A percentile compares a stretch with the other conserved stretches of the same genome.
phyloP scores from a whole-genome alignment of 495 filamentous ascomycete species.

The Hypoxylon lenormandii region DNA sequence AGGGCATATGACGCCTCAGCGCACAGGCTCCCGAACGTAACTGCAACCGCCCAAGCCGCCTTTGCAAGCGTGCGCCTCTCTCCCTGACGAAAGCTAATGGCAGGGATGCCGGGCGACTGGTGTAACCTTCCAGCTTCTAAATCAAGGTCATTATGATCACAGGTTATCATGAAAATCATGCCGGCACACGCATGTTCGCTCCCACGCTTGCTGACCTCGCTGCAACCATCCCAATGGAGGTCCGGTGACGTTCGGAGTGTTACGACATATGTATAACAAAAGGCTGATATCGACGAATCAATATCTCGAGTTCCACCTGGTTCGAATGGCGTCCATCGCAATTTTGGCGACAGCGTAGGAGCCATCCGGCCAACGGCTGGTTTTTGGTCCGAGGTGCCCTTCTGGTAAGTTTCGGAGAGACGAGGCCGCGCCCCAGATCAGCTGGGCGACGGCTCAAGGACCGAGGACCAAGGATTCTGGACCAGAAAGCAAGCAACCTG shows the following conservation, averaged over 20 bases:
- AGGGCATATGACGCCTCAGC: slow-evolving; percentile 40
- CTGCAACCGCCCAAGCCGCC: slow-evolving; percentile 36
- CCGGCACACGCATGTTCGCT: slow-evolving; percentile 32
- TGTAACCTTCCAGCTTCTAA: slow-evolving; percentile 44
- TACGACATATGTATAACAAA: slow-evolving; percentile 48
- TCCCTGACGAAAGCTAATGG: slow-evolving; percentile 18
- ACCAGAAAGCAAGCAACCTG: slow-evolving; percentile 26
- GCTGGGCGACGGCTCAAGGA: slow-evolving; percentile 32
- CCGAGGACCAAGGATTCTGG: slow-evolving; percentile 29
- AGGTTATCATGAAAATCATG: slow-evolving; percentile 37
- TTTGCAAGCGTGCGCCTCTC: slow-evolving; percentile 20
- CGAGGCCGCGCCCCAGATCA: slow-evolving; percentile 44
- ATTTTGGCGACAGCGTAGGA: slow-evolving; percentile 31
- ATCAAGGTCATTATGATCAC: slow-evolving; percentile 37
- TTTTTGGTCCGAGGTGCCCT: slow-evolving; percentile 41
- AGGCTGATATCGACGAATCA: slow-evolving; percentile 46
- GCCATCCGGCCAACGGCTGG: slow-evolving; percentile 32
- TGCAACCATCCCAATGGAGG: slow-evolving; percentile 46
- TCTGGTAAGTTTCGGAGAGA: slow-evolving; percentile 51
- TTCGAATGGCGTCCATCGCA: slow-evolving; percentile 30
- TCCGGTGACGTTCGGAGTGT: slow-evolving; percentile 44
- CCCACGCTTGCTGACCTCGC: slow-evolving; percentile 41
- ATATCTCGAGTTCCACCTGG: slow-evolving; percentile 30
- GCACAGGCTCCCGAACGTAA: slow-evolving; percentile 44
- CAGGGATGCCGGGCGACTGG: slow-evolving; percentile 39